Evolutionary conservation across 495 filamentous ascomycete genomes (phyloP), one percentile per base, ranked within the genome.

Genomic region (Haplographium delicatum): DNA sequence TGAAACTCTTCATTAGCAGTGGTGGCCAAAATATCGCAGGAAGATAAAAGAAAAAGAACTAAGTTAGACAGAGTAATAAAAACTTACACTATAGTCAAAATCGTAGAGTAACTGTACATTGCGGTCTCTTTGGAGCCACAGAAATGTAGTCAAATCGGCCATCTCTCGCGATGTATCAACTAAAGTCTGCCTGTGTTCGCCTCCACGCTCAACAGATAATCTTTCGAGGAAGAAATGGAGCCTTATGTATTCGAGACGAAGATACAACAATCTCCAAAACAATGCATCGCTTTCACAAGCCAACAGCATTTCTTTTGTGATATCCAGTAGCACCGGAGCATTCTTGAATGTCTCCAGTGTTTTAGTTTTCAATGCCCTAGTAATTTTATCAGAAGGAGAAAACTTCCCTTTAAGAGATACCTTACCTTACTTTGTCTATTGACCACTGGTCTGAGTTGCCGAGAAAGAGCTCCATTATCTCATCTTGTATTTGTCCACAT

Each of bases 21-120:
- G 15, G 5, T 41, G 4, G 22, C 23, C 13, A 44, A 28, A 26
- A 0, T 2, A 9, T 4, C 11, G 13, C 5, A 35, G 6, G 5
- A 7, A n/a, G 2, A 35, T 35, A 4, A 9, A 15, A 7, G 1
- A 15, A 13, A 35, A 35, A 6, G 6, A 13, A 6, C 13, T 6
- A 31, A 6, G 28, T 6, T 6, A 13, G 28, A 24, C 20, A 19
- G 5, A 23, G 30, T 33, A 7, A n/a, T 15, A n/a, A 33, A 23
- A 18, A 66, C 76, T 59, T 67, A 82, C 76, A 25, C 83, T 59
- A 71, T 79, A 83, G 9, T 74, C 71, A 50, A 72, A 74, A 50
- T 82, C 76, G 16, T 68, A 63, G 20, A 71, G 68, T 26, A 80
- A 66, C 44, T 77, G 69, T 1, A 15, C 16, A 0, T 28, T 31